Percentiles rank a stretch among this genome's conserved stretches.
Evolutionary conservation across 1,139 yeast genomes (phyloP).

Genomic region (Geotrichum citri-aurantii): DNA sequence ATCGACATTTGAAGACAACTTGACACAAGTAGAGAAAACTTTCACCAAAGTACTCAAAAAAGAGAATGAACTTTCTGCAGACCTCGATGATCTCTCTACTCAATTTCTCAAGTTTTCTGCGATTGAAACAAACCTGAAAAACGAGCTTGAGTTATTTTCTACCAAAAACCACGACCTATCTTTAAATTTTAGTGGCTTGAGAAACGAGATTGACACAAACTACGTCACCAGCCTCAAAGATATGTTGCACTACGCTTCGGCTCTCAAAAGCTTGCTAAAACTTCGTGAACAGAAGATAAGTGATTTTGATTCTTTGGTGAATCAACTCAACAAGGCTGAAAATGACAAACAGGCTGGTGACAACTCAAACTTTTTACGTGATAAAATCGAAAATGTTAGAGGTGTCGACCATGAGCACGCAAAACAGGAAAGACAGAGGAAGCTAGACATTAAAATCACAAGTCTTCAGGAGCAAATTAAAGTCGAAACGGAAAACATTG

Average conservation of each 20-base stretch:
- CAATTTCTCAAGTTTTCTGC: constrained; percentile 66
- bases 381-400: constrained; percentile 53
- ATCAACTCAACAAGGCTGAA: constrained; percentile 66
- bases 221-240: constrained; percentile 80
- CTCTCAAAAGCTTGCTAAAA: constrained; percentile 70
- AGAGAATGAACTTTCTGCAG: constrained; percentile 65
- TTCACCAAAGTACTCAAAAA: constrained; percentile 68
- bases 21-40: constrained; percentile 70
- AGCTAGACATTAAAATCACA: constrained; percentile 53
- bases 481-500: constrained; percentile 63
- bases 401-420: constrained; percentile 56
- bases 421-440: constrained; percentile 47
- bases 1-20: constrained; percentile 77
- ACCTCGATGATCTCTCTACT: constrained; percentile 62
- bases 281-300: constrained; percentile 85
- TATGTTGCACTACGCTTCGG: constrained; percentile 74
- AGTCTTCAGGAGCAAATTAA: constrained; percentile 53
- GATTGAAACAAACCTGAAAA: constrained; percentile 44
- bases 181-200: constrained; percentile 43
- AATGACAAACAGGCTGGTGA: constrained; percentile 63
- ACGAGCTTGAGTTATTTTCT: constrained; percentile 52
- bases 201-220: constrained; percentile 69
- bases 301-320: constrained; percentile 81
- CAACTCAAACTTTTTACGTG: constrained; percentile 48
- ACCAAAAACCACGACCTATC: constrained; percentile 48